Evolutionary conservation across 805 yeast genomes (phyloP).

Genomic region (Candida arabinofermentans): DNA sequence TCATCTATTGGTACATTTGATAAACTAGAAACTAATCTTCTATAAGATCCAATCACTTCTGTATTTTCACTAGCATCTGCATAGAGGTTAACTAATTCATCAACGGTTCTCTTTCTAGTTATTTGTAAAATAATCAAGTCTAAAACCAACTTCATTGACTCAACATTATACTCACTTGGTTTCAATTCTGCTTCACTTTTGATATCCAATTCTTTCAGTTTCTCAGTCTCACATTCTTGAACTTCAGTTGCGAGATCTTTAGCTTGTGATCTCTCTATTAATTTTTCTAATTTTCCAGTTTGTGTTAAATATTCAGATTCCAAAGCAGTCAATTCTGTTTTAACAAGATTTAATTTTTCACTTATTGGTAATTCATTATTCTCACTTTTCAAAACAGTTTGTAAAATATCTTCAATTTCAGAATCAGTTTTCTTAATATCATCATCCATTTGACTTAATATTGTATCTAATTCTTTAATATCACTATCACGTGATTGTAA

Average conservation of each 20-base stretch:
- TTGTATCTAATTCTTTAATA: constrained; percentile 26
- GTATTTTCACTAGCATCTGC: constrained; percentile 42
- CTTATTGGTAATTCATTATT: constrained; percentile 21
- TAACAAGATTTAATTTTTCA: constrained; percentile 8
- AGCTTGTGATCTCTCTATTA: constrained; percentile 42
- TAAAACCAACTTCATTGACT: constrained; percentile 29
- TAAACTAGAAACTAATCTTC: constrained; percentile 63
- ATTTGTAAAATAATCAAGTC: constrained; percentile 51
- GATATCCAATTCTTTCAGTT: constrained; percentile 12
- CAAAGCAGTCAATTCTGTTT: constrained; percentile 11
- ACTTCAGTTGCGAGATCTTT: constrained; percentile 41
- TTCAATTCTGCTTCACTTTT: constrained; percentile 15
- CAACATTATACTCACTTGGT: constrained; percentile 21
- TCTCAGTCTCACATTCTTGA: constrained; percentile 32
- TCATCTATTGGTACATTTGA: constrained; percentile 65
- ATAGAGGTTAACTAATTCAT: constrained; percentile 35
- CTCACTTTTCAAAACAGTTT: constrained; percentile 22
- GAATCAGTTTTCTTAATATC: constrained; percentile 30
- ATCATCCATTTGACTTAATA: constrained; percentile 27
- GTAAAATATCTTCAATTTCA: constrained; percentile 34
- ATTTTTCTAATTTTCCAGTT: constrained; percentile 17
- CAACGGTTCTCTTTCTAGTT: constrained; percentile 49
- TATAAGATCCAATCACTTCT: constrained; percentile 58
- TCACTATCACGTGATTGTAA: constrained; percentile 39
- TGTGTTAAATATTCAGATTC: constrained; percentile 19